Evolutionary conservation across 1,284 basidiomycete genomes (phyloP).

Genomic region (Ceratobasidium sp.): DNA sequence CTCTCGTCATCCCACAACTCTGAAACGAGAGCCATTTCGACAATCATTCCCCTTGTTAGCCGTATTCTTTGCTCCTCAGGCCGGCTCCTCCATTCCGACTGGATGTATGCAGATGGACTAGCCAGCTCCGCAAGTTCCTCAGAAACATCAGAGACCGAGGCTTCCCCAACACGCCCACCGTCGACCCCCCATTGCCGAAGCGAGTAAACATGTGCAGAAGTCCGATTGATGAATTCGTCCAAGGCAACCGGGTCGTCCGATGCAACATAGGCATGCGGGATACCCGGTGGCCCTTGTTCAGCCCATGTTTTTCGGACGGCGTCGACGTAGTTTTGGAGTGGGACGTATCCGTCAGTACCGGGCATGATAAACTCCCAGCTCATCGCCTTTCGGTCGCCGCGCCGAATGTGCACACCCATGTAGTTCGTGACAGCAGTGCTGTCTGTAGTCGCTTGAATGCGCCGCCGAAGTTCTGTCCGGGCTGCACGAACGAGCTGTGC

Average conservation of each 20-base stretch:
- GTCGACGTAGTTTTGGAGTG: slow-evolving; percentile 61
- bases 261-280: slow-evolving; percentile 63
- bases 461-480: slow-evolving; percentile 59
- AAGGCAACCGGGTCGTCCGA: slow-evolving; percentile 65
- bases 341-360: slow-evolving; percentile 57
- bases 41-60: slow-evolving; percentile 69
- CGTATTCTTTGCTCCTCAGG: slow-evolving; percentile 57
- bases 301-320: slow-evolving; percentile 59
- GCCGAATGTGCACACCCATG: slow-evolving; percentile 67
- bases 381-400: slow-evolving; percentile 64
- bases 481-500: slow-evolving; percentile 62
- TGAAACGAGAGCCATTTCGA: slow-evolving; percentile 70
- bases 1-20: slow-evolving; percentile 62
- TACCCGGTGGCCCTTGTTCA: slow-evolving; percentile 45
- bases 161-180: slow-evolving; percentile 59
- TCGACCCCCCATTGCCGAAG: slow-evolving; percentile 45
- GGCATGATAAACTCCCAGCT: slow-evolving; percentile 59
- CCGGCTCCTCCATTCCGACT: slow-evolving; percentile 62
- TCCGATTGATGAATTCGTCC: slow-evolving; percentile 58
- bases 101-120: slow-evolving; percentile 65
- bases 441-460: slow-evolving; percentile 45
- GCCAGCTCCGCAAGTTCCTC: slow-evolving; percentile 56
- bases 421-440: slow-evolving; percentile 54
- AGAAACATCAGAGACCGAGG: slow-evolving; percentile 58
- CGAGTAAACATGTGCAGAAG: slow-evolving; percentile 53